Evolutionary conservation across 2,329 filamentous ascomycete species (phyloP).

Genomic region (Aaosphaeria arxii): DNA sequence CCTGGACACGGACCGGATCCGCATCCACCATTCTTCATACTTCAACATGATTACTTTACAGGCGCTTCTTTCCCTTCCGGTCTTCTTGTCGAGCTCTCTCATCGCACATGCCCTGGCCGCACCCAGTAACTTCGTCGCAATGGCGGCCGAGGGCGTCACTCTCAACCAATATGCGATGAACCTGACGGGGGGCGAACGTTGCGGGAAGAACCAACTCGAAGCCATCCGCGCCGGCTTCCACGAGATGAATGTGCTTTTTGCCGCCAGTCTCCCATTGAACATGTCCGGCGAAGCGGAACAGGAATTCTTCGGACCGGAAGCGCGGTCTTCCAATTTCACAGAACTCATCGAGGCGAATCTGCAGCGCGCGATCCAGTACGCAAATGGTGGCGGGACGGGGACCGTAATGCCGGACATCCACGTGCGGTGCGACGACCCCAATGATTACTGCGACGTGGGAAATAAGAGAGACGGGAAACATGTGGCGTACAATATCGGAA

Average conservation of each 20-base stretch:
- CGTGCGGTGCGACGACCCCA: slow-evolving; percentile 33
- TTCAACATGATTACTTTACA: slow-evolving; percentile 19
- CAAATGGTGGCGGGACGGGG: slow-evolving; percentile 17
- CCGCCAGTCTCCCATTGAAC: slow-evolving; percentile 20
- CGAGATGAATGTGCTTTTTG: slow-evolving; percentile 31
- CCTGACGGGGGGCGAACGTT: slow-evolving; percentile 30
- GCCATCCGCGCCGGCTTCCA: slow-evolving; percentile 27
- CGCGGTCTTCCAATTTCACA: slow-evolving; percentile 23
- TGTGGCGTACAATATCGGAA: slow-evolving; percentile 32
- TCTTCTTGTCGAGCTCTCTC: slow-evolving; percentile 16
- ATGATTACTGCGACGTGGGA: slow-evolving; percentile 20
- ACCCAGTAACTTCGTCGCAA: slow-evolving; percentile 19
- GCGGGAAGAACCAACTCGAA: slow-evolving; percentile 20
- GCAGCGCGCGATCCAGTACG: slow-evolving; percentile 26
- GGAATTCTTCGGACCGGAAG: slow-evolving; percentile 27
- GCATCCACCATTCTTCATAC: neutral
- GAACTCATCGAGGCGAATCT: slow-evolving; percentile 26
- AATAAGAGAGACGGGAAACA: slow-evolving; percentile 28
- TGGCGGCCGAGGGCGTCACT: slow-evolving; percentile 12
- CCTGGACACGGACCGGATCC: neutral
- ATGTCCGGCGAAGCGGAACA: slow-evolving; percentile 16
- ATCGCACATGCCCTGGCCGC: slow-evolving; percentile 19
- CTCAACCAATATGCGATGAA: slow-evolving; percentile 15
- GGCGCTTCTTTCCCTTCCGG: slow-evolving; percentile 18
- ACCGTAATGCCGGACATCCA: slow-evolving; percentile 28